phyloP scores from a whole-genome alignment of 306 rosid species.

The Lathyrus oleraceus region DNA sequence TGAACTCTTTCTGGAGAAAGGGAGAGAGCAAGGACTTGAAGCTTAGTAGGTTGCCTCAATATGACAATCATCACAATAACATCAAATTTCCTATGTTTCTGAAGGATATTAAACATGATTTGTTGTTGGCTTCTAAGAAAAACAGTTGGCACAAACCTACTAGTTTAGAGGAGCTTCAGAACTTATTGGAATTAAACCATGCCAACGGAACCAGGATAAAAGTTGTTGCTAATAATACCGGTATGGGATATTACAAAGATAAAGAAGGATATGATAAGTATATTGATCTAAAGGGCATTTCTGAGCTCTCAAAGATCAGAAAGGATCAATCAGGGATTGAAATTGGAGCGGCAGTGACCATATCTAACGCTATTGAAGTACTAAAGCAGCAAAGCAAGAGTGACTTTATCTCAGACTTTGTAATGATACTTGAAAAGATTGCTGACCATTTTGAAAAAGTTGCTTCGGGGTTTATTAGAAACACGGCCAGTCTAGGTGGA shows the following conservation, averaged over 20 bases:
- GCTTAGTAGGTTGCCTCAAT: slow-evolving; percentile 54
- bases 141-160: slow-evolving; percentile 39
- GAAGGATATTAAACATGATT: slow-evolving; percentile 48
- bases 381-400: slow-evolving; percentile 38
- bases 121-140: slow-evolving; percentile 33
- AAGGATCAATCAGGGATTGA: slow-evolving; percentile 58
- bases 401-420: slow-evolving; percentile 45
- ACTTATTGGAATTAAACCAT: slow-evolving; percentile 17
- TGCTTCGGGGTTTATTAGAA: slow-evolving; percentile 64
- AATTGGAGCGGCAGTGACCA: slow-evolving; percentile 70
- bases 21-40: slow-evolving; percentile 53
- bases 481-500: slow-evolving; percentile 80
- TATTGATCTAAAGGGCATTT: slow-evolving; percentile 55
- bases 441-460: slow-evolving; percentile 66
- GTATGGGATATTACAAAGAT: slow-evolving; percentile 78
- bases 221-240: slow-evolving; percentile 67
- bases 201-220: slow-evolving; percentile 38
- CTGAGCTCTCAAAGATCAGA: slow-evolving; percentile 57
- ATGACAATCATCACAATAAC: slow-evolving; percentile 33
- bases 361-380: slow-evolving; percentile 63
- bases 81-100: slow-evolving; percentile 68
- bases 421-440: slow-evolving; percentile 47
- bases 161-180: slow-evolving; percentile 36
- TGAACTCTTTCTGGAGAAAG: slow-evolving; percentile 76
- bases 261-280: slow-evolving; percentile 47